phyloP scores from a whole-genome alignment of 73 alveolate genomes.

The Paramecium sexaurelia region DNA sequence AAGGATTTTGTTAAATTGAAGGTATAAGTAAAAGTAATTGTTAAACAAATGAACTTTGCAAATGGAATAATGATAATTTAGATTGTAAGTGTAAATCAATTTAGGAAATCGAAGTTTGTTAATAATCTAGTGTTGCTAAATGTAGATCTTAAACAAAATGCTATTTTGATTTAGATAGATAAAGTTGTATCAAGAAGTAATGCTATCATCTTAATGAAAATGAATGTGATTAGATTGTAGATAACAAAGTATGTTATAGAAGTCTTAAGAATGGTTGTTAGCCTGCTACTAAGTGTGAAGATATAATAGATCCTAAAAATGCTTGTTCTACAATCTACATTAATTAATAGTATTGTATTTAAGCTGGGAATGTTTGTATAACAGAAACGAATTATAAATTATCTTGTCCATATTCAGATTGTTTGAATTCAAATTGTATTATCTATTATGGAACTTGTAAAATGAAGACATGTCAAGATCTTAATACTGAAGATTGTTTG shows the following conservation, averaged over 20 bases:
- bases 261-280: not conserved
- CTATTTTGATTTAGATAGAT: not conserved
- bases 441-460: not conserved
- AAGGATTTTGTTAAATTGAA: not conserved
- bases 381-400: not conserved
- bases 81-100: not conserved
- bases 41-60: not conserved
- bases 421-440: conserved; percentile 1
- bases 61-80: not conserved
- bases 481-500: not conserved
- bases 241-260: not conserved
- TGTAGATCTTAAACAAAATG: not conserved
- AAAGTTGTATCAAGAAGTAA: not conserved
- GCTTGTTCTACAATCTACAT: not conserved
- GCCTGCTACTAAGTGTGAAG: not conserved
- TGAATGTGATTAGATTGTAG: not conserved
- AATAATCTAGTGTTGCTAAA: not conserved
- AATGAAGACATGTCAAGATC: not conserved
- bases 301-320: not conserved
- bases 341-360: not conserved
- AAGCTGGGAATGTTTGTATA: not conserved
- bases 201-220: not conserved
- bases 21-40: not conserved
- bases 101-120: not conserved
- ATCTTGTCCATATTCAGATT: conserved; percentile 30